Evolutionary conservation across 495 filamentous ascomycete genomes (phyloP).

Genomic region (Penicillium coprophilum): DNA sequence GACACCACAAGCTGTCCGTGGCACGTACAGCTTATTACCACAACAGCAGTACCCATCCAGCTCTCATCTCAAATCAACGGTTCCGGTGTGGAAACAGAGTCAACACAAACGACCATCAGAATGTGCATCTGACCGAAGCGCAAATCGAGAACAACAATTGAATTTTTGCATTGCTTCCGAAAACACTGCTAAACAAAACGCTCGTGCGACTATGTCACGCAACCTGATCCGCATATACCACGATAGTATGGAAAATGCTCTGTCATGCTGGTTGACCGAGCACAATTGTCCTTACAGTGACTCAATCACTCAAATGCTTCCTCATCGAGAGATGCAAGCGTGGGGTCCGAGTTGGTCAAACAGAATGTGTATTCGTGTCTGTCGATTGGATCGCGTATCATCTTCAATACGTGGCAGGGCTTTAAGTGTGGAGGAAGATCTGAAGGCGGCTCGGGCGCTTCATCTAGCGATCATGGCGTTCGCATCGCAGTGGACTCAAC

Average conservation of each 20-base stretch:
- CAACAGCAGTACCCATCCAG: background rate
- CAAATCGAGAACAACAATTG: background rate
- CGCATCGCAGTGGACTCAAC: conserved; percentile 47
- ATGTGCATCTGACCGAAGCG: background rate
- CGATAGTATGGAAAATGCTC: conserved; percentile 48
- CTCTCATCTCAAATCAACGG: background rate
- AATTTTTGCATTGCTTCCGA: conserved; percentile 16
- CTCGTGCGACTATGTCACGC: conserved; percentile 33
- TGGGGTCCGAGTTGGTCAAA: conserved; percentile 45
- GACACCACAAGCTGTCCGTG: background rate
- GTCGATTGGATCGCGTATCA: conserved; percentile 37
- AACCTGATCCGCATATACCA: conserved; percentile 47
- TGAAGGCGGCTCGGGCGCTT: conserved; percentile 36
- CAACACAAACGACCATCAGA: background rate
- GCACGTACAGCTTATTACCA: background rate
- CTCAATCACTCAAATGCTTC: conserved; percentile 6
- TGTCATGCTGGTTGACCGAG: conserved; percentile 51
- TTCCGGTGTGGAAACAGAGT: background rate
- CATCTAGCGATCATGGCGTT: conserved; percentile 47
- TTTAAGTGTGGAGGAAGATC: conserved; percentile 37
- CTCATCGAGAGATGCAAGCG: conserved; percentile 22
- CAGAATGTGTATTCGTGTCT: conserved; percentile 45
- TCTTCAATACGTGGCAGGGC: conserved; percentile 29
- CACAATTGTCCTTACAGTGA: conserved; percentile 45
- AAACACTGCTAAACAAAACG: conserved; percentile 22